phyloP scores from a whole-genome alignment of 805 yeast species.

The Nakazawaea siamensis region DNA sequence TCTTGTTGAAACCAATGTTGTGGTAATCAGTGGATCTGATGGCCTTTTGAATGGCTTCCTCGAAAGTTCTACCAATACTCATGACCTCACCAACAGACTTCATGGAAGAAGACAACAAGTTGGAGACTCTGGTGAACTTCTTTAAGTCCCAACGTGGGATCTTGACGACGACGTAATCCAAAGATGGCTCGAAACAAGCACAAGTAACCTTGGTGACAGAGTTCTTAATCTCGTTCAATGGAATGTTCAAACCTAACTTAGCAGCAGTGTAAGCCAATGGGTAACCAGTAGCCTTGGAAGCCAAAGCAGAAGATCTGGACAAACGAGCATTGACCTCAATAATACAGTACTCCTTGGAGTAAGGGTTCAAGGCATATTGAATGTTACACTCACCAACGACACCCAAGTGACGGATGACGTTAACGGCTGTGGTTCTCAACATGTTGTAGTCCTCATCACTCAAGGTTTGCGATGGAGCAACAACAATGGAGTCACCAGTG shows the following conservation, averaged over 20 bases:
- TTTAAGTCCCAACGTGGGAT: conserved; percentile 99
- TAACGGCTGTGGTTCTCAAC: conserved; percentile 96
- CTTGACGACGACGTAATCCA: conserved; percentile 94
- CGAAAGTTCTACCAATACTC: conserved; percentile 96
- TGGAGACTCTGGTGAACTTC: conserved; percentile 89
- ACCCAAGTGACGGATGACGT: conserved; percentile 93
- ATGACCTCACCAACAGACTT: conserved; percentile 98
- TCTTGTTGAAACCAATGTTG: conserved; percentile 86
- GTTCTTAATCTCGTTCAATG: conserved; percentile 85
- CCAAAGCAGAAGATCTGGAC: conserved; percentile 97
- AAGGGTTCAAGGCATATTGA: conserved; percentile 92
- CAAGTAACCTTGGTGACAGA: conserved; percentile 91
- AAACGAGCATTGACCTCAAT: conserved; percentile 97
- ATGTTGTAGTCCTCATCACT: conserved; percentile 96
- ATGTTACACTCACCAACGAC: conserved; percentile 99
- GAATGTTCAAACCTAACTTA: conserved; percentile 86
- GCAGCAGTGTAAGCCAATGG: conserved; percentile 99
- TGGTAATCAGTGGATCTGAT: conserved; percentile 94
- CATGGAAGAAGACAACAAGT: conserved; percentile 86
- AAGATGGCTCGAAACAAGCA: conserved; percentile 95
- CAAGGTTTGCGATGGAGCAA: conserved; percentile 96
- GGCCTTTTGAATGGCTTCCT: conserved; percentile 97
- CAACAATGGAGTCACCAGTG: conserved; percentile 98
- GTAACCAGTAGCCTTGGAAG: conserved; percentile 97
- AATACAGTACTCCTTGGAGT: conserved; percentile 89